phyloP scores from a whole-genome alignment of 1,284 basidiomycete species.

The Malassezia equina region DNA sequence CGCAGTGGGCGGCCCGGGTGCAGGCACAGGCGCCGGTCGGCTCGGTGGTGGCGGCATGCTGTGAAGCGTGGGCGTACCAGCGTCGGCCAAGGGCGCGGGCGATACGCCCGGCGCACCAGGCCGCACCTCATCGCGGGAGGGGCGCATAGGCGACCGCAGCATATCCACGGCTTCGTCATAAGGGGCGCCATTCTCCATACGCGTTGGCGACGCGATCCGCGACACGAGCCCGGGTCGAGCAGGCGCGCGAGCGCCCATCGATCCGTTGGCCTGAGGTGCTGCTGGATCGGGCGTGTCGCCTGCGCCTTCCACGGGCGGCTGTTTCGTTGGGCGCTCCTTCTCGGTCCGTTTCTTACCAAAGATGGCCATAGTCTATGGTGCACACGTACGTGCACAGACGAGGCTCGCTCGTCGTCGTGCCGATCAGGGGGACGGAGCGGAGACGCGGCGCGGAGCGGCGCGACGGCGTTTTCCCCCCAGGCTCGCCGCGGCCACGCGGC shows the following conservation, averaged over 20 bases:
- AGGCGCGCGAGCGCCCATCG: background rate
- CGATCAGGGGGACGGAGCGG: background rate
- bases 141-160: background rate
- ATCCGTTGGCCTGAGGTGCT: background rate
- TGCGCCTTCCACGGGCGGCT: background rate
- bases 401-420: background rate
- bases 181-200: conserved; percentile 2
- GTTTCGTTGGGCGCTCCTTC: conserved; percentile 11
- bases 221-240: conserved; percentile 11
- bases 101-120: background rate
- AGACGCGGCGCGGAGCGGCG: background rate
- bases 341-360: conserved; percentile 20
- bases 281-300: background rate
- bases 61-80: background rate
- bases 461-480: background rate
- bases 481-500: background rate
- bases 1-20: background rate
- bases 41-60: background rate
- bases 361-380: conserved; percentile 9
- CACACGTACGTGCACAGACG: background rate
- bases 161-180: background rate
- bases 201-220: conserved; percentile 12
- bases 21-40: background rate
- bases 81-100: background rate
- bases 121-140: conserved; percentile 1